phyloP scores from a whole-genome alignment of 192 early-diverging fungal genomes.

The Dispira simplex region DNA sequence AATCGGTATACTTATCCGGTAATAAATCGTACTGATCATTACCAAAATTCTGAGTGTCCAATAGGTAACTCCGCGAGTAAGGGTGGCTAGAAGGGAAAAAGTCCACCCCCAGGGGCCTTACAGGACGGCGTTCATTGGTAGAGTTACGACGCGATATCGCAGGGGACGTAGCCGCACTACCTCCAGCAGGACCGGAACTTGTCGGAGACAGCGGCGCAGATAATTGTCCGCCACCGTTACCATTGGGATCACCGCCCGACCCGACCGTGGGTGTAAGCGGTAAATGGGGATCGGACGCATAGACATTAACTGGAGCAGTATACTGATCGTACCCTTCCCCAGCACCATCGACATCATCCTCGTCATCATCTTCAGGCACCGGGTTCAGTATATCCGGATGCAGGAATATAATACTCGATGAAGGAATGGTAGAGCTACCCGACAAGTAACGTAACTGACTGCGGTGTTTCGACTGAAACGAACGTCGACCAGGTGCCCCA shows the following conservation, averaged over 20 bases:
- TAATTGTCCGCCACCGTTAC: not conserved
- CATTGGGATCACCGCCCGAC: not conserved
- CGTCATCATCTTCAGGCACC: not conserved
- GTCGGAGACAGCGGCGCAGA: not conserved
- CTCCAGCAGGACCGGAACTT: not conserved
- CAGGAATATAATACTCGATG: not conserved
- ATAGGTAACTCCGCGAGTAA: constrained; percentile 1
- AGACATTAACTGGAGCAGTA: not conserved
- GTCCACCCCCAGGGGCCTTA: not conserved
- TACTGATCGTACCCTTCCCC: not conserved
- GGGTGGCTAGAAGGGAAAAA: constrained; percentile 9
- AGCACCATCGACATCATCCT: not conserved
- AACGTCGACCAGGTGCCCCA: not conserved
- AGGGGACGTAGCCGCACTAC: not conserved
- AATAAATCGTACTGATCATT: constrained; percentile 45
- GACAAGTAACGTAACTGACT: constrained; percentile 7
- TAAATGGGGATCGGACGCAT: too few species aligned
- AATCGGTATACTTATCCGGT: constrained; percentile 52
- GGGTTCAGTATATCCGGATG: constrained; percentile 5
- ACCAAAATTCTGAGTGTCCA: constrained; percentile 17
- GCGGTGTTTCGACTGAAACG: not conserved
- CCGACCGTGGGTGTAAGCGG: not conserved
- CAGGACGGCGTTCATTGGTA: not conserved
- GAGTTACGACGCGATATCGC: not conserved
- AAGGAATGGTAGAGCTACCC: constrained; percentile 1